Evolutionary conservation across 2,329 filamentous ascomycete species (phyloP).

Genomic region (Fusarium sp.): DNA sequence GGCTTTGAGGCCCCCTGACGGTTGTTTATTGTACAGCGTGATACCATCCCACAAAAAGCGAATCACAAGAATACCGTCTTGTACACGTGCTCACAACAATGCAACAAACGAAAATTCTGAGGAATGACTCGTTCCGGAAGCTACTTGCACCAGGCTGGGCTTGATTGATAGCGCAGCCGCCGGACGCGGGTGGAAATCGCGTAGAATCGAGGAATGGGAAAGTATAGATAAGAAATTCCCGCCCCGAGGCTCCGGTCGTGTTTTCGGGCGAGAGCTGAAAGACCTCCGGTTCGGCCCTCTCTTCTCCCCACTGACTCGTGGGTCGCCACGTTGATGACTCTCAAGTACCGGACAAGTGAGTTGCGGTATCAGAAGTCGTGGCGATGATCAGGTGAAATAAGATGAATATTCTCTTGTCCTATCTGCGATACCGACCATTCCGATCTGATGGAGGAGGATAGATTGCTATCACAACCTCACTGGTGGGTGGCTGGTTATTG

Average conservation of each 20-base stretch:
- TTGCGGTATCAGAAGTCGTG: background rate
- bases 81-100: conserved; percentile 26
- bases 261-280: conserved; percentile 33
- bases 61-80: conserved; percentile 5
- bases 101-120: conserved; percentile 9
- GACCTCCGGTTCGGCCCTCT: conserved; percentile 33
- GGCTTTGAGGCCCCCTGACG: conserved; percentile 31
- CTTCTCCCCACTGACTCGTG: conserved; percentile 32
- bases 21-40: conserved; percentile 19
- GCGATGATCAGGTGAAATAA: background rate
- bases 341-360: conserved; percentile 16
- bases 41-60: conserved; percentile 6
- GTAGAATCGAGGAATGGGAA: conserved; percentile 11
- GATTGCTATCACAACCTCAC: conserved; percentile 22
- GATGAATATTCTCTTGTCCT: background rate
- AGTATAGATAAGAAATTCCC: conserved; percentile 35
- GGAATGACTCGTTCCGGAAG: conserved; percentile 17
- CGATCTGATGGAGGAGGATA: background rate
- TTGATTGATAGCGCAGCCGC: conserved; percentile 22
- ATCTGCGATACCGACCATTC: background rate
- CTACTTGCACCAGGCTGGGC: background rate
- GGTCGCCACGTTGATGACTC: conserved; percentile 6
- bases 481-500: conserved; percentile 21
- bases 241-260: conserved; percentile 24
- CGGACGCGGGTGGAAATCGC: conserved; percentile 23